Percentiles rank a stretch among this genome's conserved stretches.
Evolutionary conservation across 257 asterid genomes (phyloP).

Genomic region (Solanum corneliomulleri): DNA sequence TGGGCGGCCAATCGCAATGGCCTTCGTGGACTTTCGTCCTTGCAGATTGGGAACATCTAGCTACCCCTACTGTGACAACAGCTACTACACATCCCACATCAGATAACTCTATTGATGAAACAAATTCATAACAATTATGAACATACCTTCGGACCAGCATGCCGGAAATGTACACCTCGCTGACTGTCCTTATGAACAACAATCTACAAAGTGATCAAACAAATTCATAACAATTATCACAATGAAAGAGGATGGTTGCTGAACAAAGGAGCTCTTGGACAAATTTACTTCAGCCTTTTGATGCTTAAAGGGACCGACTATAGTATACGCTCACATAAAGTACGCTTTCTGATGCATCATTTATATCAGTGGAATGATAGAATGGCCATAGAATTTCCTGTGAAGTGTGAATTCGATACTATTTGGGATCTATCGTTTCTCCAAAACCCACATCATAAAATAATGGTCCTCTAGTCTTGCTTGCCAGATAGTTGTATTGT

Average conservation of each 20-base stretch:
- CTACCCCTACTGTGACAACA: no score
- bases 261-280: background rate
- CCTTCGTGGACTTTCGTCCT: no score
- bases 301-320: background rate
- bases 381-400: background rate
- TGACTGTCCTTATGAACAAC: slow-evolving; percentile 89
- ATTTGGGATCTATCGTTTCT: background rate
- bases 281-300: background rate
- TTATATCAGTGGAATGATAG: background rate
- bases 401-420: background rate
- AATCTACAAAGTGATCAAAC: slow-evolving; percentile 25
- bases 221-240: background rate
- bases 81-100: no score
- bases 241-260: background rate
- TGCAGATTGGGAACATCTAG: no score
- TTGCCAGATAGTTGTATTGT: background rate
- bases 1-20: no score
- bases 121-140: no score
- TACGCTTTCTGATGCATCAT: background rate
- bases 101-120: no score
- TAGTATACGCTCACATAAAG: background rate
- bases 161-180: slow-evolving; percentile 81
- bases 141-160: slow-evolving; percentile 92
- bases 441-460: background rate
- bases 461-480: background rate